Evolutionary conservation across 2,329 filamentous ascomycete genomes (phyloP), one percentile per base, ranked within the genome.

Genomic region (Hysterium pulicare): DNA sequence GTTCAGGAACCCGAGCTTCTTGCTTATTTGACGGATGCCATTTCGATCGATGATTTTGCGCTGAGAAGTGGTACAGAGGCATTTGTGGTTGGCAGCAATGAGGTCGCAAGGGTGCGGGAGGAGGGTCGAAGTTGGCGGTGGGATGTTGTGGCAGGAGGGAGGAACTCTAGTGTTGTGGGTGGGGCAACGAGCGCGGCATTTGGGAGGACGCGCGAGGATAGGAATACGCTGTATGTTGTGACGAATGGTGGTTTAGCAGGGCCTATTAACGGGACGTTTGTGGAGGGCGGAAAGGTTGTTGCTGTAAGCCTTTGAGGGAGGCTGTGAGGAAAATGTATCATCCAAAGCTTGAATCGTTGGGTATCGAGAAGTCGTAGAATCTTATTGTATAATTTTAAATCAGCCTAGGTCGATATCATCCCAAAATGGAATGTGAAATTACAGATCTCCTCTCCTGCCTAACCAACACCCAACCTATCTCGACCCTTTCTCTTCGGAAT

Each of bases 261-360:
- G 8, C 50, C 50, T 4, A 33, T 48, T 5, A 55, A 59, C 38
- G 55, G 57, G n/a, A 42, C 31, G 17, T 42, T 48, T n/a, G 36
- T 41, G 21, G 51, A 47, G 32, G 58, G 55, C 10, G 59, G 54
- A 1, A 59, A 53, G 45, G 37, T 61, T 38, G 45, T 59, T 16
- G 53, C 49, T 26, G 34, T 58, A 13, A 33, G 47, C 28, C 22
- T 48, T 20, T 23, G 34, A 32, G 65, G 15, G 69, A 66, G 37
- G 53, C 51, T n/a, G n/a, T n/a, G n/a, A n/a, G n/a, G n/a, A n/a
- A n/a, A n/a, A n/a, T n/a, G n/a, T n/a, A n/a, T n/a, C n/a, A n/a
- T n/a, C n/a, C n/a, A n/a, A n/a, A n/a, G n/a, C n/a, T n/a, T n/a
- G n/a, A n/a, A n/a, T n/a, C n/a, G n/a, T n/a, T n/a, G n/a, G n/a